Evolutionary conservation across 2,329 filamentous ascomycete genomes (phyloP), one percentile per base, ranked within the genome.

Genomic region (Teratosphaeria destructans): DNA sequence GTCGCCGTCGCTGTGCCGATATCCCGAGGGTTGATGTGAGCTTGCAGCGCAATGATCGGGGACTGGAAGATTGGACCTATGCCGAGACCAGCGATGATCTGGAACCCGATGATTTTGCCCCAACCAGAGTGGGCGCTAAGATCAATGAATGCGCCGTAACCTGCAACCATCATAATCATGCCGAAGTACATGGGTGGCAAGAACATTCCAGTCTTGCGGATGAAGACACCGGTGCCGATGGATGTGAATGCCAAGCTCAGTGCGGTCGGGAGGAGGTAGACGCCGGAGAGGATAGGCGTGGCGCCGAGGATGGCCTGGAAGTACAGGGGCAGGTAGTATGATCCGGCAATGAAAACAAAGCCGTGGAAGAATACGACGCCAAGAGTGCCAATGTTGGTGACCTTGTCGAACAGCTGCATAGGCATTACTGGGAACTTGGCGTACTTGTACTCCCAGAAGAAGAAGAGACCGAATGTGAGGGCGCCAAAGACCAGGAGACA

Each of bases 261-360:
- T 14, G 72, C 71, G 5, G 68, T 71, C 1, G 73, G 71, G 1
- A 75, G 66, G 32, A 74, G 62, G 53, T 72, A 90, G 55, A 92
- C 84, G 56, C 90, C 90, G 1, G 85, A 88, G 34, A 87, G 76
- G 39, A 92, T 81, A 0, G 89, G 86, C 0, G 81, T 79, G 2
- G 84, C 84, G 56, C 87, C 81, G 52, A 89, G 79, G 57, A 89
- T 85, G 57, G 86, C 82, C 74, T 95, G 90, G 74, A 91, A 93
- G 77, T 95, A 96, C 2, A 95, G 80, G 0, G 90, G 90, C 4
- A 95, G 79, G 75, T 88, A 95, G 78, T 93, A 95, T 62, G 82
- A 84, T 34, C 83, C 65, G 0, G 86, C 83, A 68, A 93, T 90
- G 77, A 93, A 93, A 64, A 88, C 84, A 65, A 86, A 82, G 53